phyloP scores from a whole-genome alignment of 75 land plant species.

The Pseudotsuga menziesii region DNA sequence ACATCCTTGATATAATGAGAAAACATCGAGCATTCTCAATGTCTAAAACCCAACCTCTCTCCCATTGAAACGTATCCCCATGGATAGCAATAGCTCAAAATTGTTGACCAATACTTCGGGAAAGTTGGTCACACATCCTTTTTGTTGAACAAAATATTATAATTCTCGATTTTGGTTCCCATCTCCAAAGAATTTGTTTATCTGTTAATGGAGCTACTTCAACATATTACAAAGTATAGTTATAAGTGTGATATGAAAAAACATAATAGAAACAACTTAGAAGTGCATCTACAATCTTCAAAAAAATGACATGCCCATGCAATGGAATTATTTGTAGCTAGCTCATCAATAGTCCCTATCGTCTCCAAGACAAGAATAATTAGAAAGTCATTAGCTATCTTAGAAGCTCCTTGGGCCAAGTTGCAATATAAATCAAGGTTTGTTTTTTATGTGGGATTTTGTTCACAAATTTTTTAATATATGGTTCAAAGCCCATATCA shows the following conservation, averaged over 20 bases:
- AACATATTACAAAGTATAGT: conserved; percentile 30
- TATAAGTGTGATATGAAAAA: not conserved
- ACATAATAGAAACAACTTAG: not conserved
- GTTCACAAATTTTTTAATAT: conserved; percentile 74
- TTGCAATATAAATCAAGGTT: conserved; percentile 73
- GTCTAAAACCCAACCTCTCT: no score
- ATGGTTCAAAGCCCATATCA: conserved; percentile 87
- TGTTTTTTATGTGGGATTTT: conserved; percentile 49
- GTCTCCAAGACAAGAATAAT: conserved; percentile 60
- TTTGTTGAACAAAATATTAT: conserved; percentile 66
- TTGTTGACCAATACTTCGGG: conserved; percentile 20
- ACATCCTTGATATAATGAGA: no score
- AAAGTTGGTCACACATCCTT: conserved; percentile 64
- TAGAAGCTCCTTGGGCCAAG: conserved; percentile 67
- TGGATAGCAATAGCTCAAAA: conserved; percentile 63
- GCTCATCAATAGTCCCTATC: conserved; percentile 60
- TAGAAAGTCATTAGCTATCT: conserved; percentile 60
- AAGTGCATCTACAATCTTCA: not conserved
- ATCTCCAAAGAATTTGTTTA: conserved; percentile 54
- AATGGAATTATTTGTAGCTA: conserved; percentile 67
- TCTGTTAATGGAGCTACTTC: conserved; percentile 42
- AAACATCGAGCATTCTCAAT: no score
- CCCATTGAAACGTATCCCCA: conserved; percentile 54
- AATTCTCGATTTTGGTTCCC: conserved; percentile 53
- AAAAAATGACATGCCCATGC: conserved; percentile 36